Conservation (phyloP, 1,139 yeast genomes). For the Scheffersomyces quercinus region DNA sequence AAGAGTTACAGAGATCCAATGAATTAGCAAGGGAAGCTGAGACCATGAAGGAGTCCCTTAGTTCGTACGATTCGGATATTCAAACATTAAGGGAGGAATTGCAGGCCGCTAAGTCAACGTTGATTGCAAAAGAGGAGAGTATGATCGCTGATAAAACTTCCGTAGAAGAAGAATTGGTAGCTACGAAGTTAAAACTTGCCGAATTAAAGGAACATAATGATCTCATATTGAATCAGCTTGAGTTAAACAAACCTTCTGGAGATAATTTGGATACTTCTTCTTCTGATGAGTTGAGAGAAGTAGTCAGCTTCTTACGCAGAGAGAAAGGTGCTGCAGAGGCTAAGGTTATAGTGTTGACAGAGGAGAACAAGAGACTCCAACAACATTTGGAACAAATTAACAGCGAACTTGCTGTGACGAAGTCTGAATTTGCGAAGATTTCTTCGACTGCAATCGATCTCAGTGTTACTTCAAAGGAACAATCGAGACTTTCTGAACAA, state of each 20-base stretch:
- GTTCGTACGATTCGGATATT: constrained; percentile 36
- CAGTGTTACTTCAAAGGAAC: constrained; percentile 45
- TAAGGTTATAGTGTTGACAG: constrained; percentile 49
- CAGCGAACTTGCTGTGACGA: constrained; percentile 46
- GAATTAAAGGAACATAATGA: constrained; percentile 69
- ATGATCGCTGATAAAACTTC: constrained; percentile 31
- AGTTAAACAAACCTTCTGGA: constrained; percentile 33
- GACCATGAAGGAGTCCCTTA: constrained; percentile 43
- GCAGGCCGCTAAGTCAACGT: constrained; percentile 16
- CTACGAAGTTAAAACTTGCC: constrained; percentile 45
- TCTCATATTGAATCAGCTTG: constrained; percentile 70
- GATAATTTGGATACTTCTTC: neutral
- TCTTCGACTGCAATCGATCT: constrained; percentile 38
- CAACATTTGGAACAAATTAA: constrained; percentile 40
- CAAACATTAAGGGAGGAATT: constrained; percentile 31
- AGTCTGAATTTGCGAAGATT: constrained; percentile 42
- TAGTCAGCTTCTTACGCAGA: constrained; percentile 64
- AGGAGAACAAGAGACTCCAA: constrained; percentile 50
- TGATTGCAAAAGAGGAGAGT: constrained; percentile 25
- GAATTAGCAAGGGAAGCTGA: constrained; percentile 50
- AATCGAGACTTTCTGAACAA: constrained; percentile 57
- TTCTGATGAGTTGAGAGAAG: constrained; percentile 45
- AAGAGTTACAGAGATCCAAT: constrained; percentile 58
- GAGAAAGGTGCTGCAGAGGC: constrained; percentile 76
- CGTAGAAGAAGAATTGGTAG: constrained; percentile 55